phyloP scores from a whole-genome alignment of 108 stramenopile genomes.

The Cyclotella distinguenda region DNA sequence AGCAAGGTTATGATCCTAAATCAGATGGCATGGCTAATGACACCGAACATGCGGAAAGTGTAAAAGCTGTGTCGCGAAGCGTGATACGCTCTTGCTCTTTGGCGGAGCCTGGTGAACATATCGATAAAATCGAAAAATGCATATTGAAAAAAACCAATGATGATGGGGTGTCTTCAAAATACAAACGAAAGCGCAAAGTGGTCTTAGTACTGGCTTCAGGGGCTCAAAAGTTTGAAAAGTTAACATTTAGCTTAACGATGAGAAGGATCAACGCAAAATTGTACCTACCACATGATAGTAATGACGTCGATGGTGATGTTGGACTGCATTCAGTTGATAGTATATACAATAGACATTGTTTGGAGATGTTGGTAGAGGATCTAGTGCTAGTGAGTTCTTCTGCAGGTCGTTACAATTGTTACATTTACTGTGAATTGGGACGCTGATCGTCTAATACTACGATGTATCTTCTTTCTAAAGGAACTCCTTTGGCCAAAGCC shows the following conservation, averaged over 20 bases:
- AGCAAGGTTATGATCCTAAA: conserved; percentile 11
- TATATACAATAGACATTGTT: conserved; percentile 30
- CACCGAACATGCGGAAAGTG: neutral
- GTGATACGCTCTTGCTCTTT: neutral
- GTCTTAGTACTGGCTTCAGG: conserved; percentile 65
- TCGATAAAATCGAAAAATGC: too few species aligned
- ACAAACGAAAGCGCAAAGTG: conserved; percentile 45
- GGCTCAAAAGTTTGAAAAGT: conserved; percentile 60
- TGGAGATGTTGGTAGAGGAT: conserved; percentile 64
- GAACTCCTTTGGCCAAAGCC: conserved; percentile 79
- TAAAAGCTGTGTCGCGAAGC: neutral
- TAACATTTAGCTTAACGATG: conserved; percentile 64
- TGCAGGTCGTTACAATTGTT: too few species aligned
- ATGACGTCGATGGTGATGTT: conserved; percentile 1
- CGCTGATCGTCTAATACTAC: too few species aligned
- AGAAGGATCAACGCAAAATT: conserved; percentile 51
- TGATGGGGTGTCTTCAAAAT: conserved; percentile 4
- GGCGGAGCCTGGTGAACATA: neutral
- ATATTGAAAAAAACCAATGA: too few species aligned
- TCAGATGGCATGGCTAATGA: neutral
- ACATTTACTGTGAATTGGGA: too few species aligned
- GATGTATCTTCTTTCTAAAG: too few species aligned
- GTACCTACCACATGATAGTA: conserved; percentile 24
- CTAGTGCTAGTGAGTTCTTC: conserved; percentile 65
- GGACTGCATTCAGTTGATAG: neutral